Evolutionary conservation across 257 asterid genomes (phyloP), one percentile per base, ranked within the genome.

Genomic region (Ligustrum vulgare): DNA sequence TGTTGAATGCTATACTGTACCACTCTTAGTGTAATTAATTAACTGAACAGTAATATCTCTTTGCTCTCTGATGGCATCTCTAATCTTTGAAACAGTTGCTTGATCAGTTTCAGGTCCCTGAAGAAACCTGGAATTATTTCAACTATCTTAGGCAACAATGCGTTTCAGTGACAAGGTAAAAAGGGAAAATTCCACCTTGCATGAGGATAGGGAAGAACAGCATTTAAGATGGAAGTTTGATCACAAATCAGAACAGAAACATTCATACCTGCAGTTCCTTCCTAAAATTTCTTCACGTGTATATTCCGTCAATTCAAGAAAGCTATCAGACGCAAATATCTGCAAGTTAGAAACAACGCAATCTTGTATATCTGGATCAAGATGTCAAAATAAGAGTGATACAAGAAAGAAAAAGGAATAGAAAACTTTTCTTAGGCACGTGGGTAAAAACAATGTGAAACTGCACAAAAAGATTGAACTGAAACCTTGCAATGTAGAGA

Each of bases 51-150:
- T 93, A 72, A 95, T 80, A 82, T 91, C 98, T 75, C 78, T 91
- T 79, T 93, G 96, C 31, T 90, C 92, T 84, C 82, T 86, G 84
- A 95, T 91, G 77, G 99, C 97, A 83, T 93, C 98, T 86, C 99
- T 84, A 86, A 95, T 87, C 87, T 72, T 86, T 69, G 85, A 77
- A 75, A 95, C 99, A 33, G 97, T 93, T 67, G 86, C 76, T 86
- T 90, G 97, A 84, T 95, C 99, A 2, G 99, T 95, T 85, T 95
- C 99, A 70, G 99, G 98, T 72, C 99, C 99, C 85, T 95, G 99
- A 78, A 95, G 98, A 84, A 95, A 95, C 88, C 98, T 95, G 87
- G 73, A 85, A 43, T 74, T 69, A 68, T 79, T 41, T 67, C 75
- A 73, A 75, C 71, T 66, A 69, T 33, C 34, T 70, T 67, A 62